phyloP scores from a whole-genome alignment of 768 basidiomycete genomes.

The Hortiboletus campestris region DNA sequence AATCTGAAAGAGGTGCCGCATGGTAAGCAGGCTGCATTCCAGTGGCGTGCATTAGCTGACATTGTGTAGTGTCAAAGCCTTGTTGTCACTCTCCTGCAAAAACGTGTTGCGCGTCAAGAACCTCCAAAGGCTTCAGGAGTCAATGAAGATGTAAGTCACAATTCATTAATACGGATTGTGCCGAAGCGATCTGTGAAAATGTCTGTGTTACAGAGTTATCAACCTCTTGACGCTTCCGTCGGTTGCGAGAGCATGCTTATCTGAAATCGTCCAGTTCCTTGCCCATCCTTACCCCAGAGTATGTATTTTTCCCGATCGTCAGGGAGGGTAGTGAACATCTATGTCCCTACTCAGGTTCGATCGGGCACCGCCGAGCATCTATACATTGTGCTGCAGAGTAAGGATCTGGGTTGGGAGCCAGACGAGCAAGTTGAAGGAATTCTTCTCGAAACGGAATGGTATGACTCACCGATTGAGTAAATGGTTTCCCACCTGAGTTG shows the following conservation, averaged over 20 bases:
- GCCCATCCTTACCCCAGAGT: slow-evolving; percentile 81
- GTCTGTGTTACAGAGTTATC: slow-evolving; percentile 48
- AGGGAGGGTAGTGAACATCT: slow-evolving; percentile 5
- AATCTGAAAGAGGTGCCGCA: slow-evolving; percentile 44
- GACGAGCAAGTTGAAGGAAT: slow-evolving; percentile 61
- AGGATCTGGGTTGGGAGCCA: slow-evolving; percentile 62
- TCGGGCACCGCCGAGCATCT: slow-evolving; percentile 79
- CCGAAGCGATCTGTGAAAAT: slow-evolving; percentile 14
- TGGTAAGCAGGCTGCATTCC: slow-evolving; percentile 43
- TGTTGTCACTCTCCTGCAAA: slow-evolving; percentile 57
- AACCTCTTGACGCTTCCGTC: slow-evolving; percentile 56
- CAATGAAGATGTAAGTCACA: slow-evolving; percentile 74
- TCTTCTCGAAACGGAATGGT: slow-evolving; percentile 84
- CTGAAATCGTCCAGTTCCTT: slow-evolving; percentile 59
- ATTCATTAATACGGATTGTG: slow-evolving; percentile 24
- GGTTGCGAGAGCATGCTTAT: slow-evolving; percentile 42
- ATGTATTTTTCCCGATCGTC: slow-evolving; percentile 24
- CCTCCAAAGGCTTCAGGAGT: slow-evolving; percentile 73
- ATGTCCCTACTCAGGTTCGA: slow-evolving; percentile 54
- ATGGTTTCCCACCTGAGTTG: slow-evolving; percentile 5
- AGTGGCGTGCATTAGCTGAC: slow-evolving; percentile 13
- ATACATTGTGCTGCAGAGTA: slow-evolving; percentile 72
- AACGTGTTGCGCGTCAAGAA: slow-evolving; percentile 75
- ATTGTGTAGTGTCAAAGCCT: slow-evolving; percentile 45
- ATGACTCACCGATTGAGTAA: slow-evolving; percentile 24